Evolutionary conservation across 2,329 filamentous ascomycete species (phyloP).

Genomic region (Neofusicoccum ribis): DNA sequence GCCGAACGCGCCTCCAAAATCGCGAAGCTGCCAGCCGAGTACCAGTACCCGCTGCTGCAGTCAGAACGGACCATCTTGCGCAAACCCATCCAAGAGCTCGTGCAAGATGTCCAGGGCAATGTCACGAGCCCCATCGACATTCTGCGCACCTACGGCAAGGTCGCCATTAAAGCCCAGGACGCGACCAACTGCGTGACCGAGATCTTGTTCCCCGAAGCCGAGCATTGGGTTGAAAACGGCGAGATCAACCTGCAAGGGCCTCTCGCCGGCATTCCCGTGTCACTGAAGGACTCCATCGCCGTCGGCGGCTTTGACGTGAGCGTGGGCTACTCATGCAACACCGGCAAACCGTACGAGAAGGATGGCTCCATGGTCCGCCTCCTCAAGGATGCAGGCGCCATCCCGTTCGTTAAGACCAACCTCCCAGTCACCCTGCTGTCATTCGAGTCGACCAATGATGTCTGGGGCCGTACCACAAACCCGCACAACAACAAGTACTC

Average conservation of each 20-base stretch:
- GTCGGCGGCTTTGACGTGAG: slow-evolving; percentile 81
- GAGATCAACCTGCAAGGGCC: slow-evolving; percentile 75
- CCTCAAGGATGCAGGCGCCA: slow-evolving; percentile 80
- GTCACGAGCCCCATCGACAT: slow-evolving; percentile 67
- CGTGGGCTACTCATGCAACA: slow-evolving; percentile 75
- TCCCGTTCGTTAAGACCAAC: slow-evolving; percentile 93
- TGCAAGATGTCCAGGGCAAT: slow-evolving; percentile 73
- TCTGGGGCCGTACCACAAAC: slow-evolving; percentile 83
- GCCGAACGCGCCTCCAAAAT: slow-evolving; percentile 71
- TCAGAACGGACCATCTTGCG: slow-evolving; percentile 68
- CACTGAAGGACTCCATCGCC: slow-evolving; percentile 73
- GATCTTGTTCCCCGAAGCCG: slow-evolving; percentile 75
- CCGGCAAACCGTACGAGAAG: slow-evolving; percentile 62
- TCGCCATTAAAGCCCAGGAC: slow-evolving; percentile 77
- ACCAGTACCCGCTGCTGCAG: slow-evolving; percentile 64
- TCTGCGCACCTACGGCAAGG: slow-evolving; percentile 83
- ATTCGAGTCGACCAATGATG: slow-evolving; percentile 75
- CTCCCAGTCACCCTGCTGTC: slow-evolving; percentile 82
- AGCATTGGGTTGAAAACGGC: slow-evolving; percentile 64
- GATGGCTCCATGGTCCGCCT: slow-evolving; percentile 76
- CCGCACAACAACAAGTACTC: slow-evolving; percentile 83
- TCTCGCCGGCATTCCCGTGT: slow-evolving; percentile 82
- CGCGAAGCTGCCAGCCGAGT: slow-evolving; percentile 62
- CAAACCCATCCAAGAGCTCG: slow-evolving; percentile 74
- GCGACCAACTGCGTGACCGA: slow-evolving; percentile 91